These are phyloP conservation scores for Aschersonia sp. DNA, from an alignment of 2,329 filamentous ascomycete genomes.

Conservation along the genomic window DNA sequence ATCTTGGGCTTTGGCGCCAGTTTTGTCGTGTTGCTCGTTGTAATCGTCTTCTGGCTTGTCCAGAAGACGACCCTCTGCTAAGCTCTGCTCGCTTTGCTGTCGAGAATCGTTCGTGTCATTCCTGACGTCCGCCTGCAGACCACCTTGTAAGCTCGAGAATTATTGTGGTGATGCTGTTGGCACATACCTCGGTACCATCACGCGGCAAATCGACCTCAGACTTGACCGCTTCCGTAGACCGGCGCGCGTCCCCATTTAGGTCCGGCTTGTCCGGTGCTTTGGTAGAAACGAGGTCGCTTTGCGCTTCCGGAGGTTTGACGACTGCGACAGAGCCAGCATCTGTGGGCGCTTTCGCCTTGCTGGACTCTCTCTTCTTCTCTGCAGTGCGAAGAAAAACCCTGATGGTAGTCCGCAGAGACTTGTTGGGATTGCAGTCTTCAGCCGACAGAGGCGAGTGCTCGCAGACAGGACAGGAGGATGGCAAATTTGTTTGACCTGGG, in stretches of 20 bases:
- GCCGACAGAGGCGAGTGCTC: conserved; percentile 78
- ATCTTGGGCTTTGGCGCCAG: conserved; percentile 1
- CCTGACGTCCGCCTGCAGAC: neutral
- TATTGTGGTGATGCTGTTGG: too few species aligned
- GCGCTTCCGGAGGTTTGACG: conserved; percentile 13
- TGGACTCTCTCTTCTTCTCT: conserved; percentile 72
- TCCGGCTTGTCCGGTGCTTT: neutral
- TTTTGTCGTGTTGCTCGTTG: too few species aligned
- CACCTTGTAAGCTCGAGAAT: neutral
- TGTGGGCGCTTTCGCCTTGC: conserved; percentile 34
- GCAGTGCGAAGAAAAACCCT: conserved; percentile 82
- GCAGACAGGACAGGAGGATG: conserved; percentile 79
- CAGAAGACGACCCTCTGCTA: neutral
- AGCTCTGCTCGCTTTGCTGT: neutral
- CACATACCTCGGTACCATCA: too few species aligned
- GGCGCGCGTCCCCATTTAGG: neutral
- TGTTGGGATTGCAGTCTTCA: conserved; percentile 78
- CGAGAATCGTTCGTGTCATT: neutral
- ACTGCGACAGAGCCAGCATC: conserved; percentile 28
- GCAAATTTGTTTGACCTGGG: conserved; percentile 59
- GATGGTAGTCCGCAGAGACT: conserved; percentile 81
- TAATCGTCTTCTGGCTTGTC: neutral
- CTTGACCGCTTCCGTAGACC: neutral
- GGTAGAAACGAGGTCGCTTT: neutral
- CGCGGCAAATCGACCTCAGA: neutral